phyloP scores from a whole-genome alignment of 768 basidiomycete genomes.

The Boletus sp. region DNA sequence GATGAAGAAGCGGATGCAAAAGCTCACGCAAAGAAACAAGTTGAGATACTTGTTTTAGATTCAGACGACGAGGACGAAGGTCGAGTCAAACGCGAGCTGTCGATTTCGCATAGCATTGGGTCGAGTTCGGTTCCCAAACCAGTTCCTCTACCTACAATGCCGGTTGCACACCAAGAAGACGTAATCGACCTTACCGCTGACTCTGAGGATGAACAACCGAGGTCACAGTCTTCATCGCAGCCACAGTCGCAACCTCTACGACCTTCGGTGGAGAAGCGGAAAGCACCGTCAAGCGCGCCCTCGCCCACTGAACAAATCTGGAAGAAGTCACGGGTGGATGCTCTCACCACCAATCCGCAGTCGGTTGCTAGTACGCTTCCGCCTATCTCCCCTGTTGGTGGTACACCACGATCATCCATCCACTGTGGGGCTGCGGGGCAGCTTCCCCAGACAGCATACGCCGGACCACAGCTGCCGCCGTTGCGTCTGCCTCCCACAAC shows the following conservation, averaged over 20 bases:
- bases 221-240: slow-evolving; percentile 22
- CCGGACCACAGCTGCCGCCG: slow-evolving; percentile 27
- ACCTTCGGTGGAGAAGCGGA: slow-evolving; percentile 54
- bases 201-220: slow-evolving; percentile 66
- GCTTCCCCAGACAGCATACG: slow-evolving; percentile 17
- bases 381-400: slow-evolving; percentile 26
- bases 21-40: slow-evolving; percentile 47
- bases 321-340: slow-evolving; percentile 60
- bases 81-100: slow-evolving; percentile 72
- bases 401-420: slow-evolving; percentile 10
- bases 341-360: slow-evolving; percentile 11
- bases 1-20: slow-evolving; percentile 33
- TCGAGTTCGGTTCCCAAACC: slow-evolving; percentile 34
- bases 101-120: slow-evolving; percentile 58
- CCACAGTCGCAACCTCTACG: slow-evolving; percentile 31
- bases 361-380: slow-evolving; percentile 14
- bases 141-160: slow-evolving; percentile 17
- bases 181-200: slow-evolving; percentile 87
- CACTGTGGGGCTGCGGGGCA: slow-evolving; percentile 17
- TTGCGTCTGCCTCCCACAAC: slow-evolving; percentile 23
- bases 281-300: slow-evolving; percentile 46
- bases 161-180: slow-evolving; percentile 34
- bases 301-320: slow-evolving; percentile 67
- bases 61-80: slow-evolving; percentile 78
- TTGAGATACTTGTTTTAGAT: slow-evolving; percentile 65